These are phyloP conservation scores for Aspergillus egyptiacus DNA, from an alignment of 495 filamentous ascomycete species.

Conservation along the genomic window DNA sequence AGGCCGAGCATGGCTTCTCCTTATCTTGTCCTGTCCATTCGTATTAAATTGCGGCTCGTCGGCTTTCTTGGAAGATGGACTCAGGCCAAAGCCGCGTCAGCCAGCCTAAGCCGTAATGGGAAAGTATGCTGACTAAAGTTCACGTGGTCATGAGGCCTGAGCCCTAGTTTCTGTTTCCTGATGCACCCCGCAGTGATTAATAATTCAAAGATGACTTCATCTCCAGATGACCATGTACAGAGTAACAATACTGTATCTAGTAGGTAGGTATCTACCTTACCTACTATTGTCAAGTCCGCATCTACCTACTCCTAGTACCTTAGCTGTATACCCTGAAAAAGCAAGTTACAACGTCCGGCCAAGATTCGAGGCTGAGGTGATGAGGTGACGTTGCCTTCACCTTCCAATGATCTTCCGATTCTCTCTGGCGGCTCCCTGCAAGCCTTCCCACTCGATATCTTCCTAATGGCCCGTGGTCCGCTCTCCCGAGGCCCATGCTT, in stretches of 20 bases:
- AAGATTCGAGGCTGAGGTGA: constrained; percentile 13
- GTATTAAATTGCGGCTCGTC: not conserved
- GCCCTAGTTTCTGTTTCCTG: constrained; percentile 18
- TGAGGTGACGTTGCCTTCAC: constrained; percentile 6
- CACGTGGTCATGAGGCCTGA: constrained; percentile 11
- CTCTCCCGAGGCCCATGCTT: constrained; percentile 7
- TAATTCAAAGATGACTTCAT: constrained; percentile 11
- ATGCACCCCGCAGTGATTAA: constrained; percentile 1
- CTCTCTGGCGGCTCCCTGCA: not conserved
- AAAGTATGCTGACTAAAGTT: constrained; percentile 21
- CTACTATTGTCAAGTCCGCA: no score
- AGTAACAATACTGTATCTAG: no score
- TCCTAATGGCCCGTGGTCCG: constrained; percentile 8
- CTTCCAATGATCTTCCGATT: not conserved
- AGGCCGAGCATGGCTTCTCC: not conserved
- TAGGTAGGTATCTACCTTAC: no score
- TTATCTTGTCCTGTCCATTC: not conserved
- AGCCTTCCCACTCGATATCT: constrained; percentile 8
- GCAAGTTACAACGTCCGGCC: not conserved
- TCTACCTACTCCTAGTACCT: no score
- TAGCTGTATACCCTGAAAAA: constrained; percentile 10
- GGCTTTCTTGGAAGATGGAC: not conserved
- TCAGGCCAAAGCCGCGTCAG: constrained; percentile 20
- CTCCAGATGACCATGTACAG: no score
- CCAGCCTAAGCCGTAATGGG: constrained; percentile 26